These are phyloP conservation scores for Desmodesmus armatus DNA, from an alignment of 139 green algal species.

Conservation along the genomic window DNA sequence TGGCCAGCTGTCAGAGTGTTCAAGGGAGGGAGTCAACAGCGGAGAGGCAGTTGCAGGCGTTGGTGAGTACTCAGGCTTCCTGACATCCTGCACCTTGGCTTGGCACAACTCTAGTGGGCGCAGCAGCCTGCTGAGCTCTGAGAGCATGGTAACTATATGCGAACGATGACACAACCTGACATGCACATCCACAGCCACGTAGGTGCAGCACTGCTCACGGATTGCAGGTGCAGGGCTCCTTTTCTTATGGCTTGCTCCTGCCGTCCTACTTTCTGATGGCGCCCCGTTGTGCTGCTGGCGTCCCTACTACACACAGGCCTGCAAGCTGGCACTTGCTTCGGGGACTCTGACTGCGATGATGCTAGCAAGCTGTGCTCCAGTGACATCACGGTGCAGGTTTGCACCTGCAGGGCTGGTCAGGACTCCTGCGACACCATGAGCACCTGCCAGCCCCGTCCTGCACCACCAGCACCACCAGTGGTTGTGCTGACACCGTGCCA, in stretches of 20 bases:
- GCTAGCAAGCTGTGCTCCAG: neutral
- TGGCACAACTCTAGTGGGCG: no score
- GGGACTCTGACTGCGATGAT: neutral
- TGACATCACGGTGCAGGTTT: neutral
- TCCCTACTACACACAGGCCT: neutral
- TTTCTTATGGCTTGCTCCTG: neutral
- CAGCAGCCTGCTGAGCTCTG: no score
- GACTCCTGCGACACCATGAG: neutral
- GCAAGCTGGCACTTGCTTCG: neutral
- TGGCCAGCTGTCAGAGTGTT: neutral
- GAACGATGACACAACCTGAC: no score
- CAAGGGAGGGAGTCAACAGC: neutral
- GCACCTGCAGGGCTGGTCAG: neutral
- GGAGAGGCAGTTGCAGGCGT: neutral
- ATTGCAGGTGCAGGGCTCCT: neutral
- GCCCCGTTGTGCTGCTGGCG: no score
- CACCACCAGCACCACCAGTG: neutral
- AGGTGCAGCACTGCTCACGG: neutral
- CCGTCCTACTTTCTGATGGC: no score
- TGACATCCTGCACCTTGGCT: neutral
- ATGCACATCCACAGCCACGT: neutral
- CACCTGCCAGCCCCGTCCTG: neutral
- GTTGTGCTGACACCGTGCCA: neutral
- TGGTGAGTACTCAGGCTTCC: neutral
- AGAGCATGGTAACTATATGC: neutral